Evolutionary conservation across 192 early-diverging fungal genomes (phyloP), one percentile per base, ranked within the genome.

Genomic region (Backusella macrospora): DNA sequence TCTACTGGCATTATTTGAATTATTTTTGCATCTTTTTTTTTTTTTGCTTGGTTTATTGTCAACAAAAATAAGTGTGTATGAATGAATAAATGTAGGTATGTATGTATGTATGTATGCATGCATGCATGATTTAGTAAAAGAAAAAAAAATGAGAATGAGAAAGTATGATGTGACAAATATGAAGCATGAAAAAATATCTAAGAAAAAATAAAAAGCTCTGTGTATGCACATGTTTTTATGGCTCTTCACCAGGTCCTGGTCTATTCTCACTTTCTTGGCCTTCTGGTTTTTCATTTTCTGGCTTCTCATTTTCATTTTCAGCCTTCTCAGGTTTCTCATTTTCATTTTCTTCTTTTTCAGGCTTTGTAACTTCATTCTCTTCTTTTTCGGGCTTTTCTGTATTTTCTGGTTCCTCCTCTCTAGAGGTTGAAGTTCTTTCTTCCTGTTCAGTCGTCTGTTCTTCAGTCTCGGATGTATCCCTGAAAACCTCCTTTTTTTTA

Each of bases 211-310:
- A 49, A 26, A 59, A 23, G 9, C 2, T 34, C 29, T 34, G 29
- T 34, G 29, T 34, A 2, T 34, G 29, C 2, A 34, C 29, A 34
- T 5, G 23, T 26, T 9, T 3, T 23, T 66, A 66, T 43, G 65
- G 38, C 18, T 66, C 65, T 43, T 66, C 65, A 23, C n/a, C 18
- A 43, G 63, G 34, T 13, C 38, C 65, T 40, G 39, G n/a, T 66
- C 40, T 40, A 18, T 66, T n/a, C 12, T 66, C 65, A 43, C 38
- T 38, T 42, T 66, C 65, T 18, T 66, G 38, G 9, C 43, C 43
- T n/a, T 66, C 65, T 12, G 37, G n/a, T 42, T 23, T 40, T 40
- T 66, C 65, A 21, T 66, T 23, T 23, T 23, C 65, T 9, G 39
- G 7, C 15, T n/a, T 21, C n/a, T 39, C 64, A 10, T 65, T 40